phyloP scores from a whole-genome alignment of 306 rosid species.

The Begonia loranthoides region DNA sequence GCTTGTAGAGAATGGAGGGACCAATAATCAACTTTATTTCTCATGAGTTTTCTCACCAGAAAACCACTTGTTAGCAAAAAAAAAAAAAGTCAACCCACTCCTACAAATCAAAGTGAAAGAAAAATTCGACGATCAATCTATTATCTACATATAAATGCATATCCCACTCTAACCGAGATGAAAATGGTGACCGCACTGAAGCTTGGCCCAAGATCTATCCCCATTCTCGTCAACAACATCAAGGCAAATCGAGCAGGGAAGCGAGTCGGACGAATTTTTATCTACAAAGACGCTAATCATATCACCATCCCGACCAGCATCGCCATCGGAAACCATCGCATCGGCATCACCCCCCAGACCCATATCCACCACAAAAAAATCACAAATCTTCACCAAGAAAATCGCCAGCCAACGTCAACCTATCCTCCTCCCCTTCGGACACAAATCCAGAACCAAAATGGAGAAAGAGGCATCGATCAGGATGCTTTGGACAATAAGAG shows the following conservation, averaged over 20 bases:
- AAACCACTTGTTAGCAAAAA: no score
- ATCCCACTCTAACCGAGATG: slow-evolving; percentile 50
- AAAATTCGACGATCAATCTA: not conserved
- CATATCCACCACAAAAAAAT: slow-evolving; percentile 20
- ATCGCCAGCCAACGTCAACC: no score
- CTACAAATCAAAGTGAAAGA: not conserved
- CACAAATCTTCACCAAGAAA: slow-evolving; percentile 8
- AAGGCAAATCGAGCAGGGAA: slow-evolving; percentile 87
- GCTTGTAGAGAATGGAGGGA: no score
- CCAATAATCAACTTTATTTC: no score
- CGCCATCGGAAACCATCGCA: slow-evolving; percentile 42
- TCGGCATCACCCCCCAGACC: slow-evolving; percentile 66
- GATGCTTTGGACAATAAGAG: no score
- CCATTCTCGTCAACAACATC: slow-evolving; percentile 56
- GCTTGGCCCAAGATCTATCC: slow-evolving; percentile 96
- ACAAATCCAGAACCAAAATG: no score
- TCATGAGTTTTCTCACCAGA: no score
- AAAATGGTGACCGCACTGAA: slow-evolving; percentile 92
- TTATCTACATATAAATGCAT: not conserved
- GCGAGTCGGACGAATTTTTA: slow-evolving; percentile 35
- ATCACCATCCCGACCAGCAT: slow-evolving; percentile 23
- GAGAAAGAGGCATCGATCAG: no score
- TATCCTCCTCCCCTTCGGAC: no score
- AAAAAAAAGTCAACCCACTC: no score
- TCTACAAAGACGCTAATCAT: slow-evolving; percentile 8